Conservation (phyloP, 305 asterid genomes). For the Fraxinus latifolia region DNA sequence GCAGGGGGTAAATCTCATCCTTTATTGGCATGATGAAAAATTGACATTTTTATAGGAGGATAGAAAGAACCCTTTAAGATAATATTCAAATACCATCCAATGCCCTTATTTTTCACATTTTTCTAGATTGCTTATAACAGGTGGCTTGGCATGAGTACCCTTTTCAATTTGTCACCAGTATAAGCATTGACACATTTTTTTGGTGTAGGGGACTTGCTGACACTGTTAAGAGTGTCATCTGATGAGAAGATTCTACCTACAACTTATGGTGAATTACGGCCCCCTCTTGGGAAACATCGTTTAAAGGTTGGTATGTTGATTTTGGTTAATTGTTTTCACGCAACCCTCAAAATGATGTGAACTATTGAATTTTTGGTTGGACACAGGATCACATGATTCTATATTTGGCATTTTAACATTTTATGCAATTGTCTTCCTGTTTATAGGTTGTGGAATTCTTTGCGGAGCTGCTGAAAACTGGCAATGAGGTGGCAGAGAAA, state of each 20-base stretch:
- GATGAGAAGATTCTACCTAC: constrained; percentile 75
- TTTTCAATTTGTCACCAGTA: constrained; percentile 2
- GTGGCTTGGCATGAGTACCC: neutral
- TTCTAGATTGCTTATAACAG: neutral
- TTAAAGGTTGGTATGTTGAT: constrained; percentile 57
- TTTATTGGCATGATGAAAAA: neutral
- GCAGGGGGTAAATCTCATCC: neutral
- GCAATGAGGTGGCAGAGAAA: constrained; percentile 78
- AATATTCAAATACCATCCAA: neutral
- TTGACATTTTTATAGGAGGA: neutral
- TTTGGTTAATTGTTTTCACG: neutral
- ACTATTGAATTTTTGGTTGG: constrained; percentile 2
- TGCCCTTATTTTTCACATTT: neutral
- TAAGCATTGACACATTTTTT: constrained; percentile 16
- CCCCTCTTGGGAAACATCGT: constrained; percentile 96
- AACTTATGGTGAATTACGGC: constrained; percentile 85
- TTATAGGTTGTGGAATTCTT: constrained; percentile 85
- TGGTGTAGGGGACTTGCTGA: constrained; percentile 72
- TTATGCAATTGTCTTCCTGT: constrained; percentile 18
- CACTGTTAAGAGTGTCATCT: constrained; percentile 66
- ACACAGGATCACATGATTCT: neutral
- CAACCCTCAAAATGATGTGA: constrained; percentile 4
- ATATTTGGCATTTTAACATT: neutral
- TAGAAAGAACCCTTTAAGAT: neutral
- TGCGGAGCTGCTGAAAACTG: constrained; percentile 85